These are phyloP conservation scores for Polytrichum commune DNA, from an alignment of 225 moss, liverwort and hornwort genomes.

Conservation along the genomic window DNA sequence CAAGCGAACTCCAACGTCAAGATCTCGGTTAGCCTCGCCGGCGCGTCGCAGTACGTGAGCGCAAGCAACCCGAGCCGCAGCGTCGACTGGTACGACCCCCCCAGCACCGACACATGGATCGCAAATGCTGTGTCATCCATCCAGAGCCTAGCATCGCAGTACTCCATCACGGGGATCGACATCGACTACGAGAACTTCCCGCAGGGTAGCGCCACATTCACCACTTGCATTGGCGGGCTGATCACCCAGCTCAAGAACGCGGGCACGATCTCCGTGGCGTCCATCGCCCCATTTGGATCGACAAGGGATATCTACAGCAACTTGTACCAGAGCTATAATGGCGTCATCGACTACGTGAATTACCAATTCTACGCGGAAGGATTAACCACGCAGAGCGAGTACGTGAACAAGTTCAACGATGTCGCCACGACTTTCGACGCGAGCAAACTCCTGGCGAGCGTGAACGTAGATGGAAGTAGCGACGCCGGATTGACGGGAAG, in stretches of 20 bases:
- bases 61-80: not conserved
- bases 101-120: conserved; percentile 21
- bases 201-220: not conserved
- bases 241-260: conserved; percentile 14
- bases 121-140: conserved; percentile 26
- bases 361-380: conserved; percentile 27
- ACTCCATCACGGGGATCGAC: conserved; percentile 32
- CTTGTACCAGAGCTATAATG: conserved; percentile 4
- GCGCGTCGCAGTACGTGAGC: conserved; percentile 6
- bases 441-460: conserved; percentile 22
- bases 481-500: conserved; percentile 6
- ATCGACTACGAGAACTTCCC: conserved; percentile 37
- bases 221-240: conserved; percentile 20
- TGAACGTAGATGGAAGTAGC: conserved; percentile 8
- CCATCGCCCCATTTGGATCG: conserved; percentile 16
- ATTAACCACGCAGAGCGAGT: conserved; percentile 6
- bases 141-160: conserved; percentile 28
- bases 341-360: conserved; percentile 17
- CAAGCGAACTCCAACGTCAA: conserved; percentile 13
- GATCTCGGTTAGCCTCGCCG: conserved; percentile 13
- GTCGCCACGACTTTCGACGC: conserved; percentile 9
- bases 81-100: conserved; percentile 20
- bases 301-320: conserved; percentile 7
- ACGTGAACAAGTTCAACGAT: conserved; percentile 11
- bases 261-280: conserved; percentile 4